Percentiles rank a stretch among this genome's conserved stretches.
Evolutionary conservation across 2,329 filamentous ascomycete species (phyloP).

Genomic region (Fusarium begoniae): DNA sequence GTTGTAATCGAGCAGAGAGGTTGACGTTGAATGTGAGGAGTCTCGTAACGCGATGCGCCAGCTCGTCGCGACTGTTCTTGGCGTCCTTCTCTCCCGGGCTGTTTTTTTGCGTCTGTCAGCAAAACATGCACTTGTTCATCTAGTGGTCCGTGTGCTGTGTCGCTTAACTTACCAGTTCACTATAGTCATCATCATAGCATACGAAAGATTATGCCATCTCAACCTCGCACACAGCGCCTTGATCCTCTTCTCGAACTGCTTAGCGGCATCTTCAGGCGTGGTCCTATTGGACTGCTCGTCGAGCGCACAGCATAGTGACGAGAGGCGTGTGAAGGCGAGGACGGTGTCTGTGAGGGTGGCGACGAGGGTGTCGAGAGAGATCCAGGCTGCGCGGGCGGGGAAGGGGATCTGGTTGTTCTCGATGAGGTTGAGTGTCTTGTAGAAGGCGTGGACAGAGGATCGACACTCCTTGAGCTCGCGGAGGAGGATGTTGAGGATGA

Average conservation of each 20-base stretch:
- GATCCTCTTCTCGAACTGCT: conserved; percentile 41
- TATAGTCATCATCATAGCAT: conserved; percentile 52
- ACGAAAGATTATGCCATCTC: conserved; percentile 51
- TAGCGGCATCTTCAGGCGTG: conserved; percentile 26
- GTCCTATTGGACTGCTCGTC: conserved; percentile 35
- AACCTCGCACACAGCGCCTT: conserved; percentile 46
- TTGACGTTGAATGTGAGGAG: conserved; percentile 48
- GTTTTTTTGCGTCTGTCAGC: neutral
- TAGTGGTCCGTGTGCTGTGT: conserved; percentile 1
- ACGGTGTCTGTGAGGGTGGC: conserved; percentile 50
- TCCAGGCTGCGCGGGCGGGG: conserved; percentile 49
- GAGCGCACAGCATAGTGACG: conserved; percentile 42
- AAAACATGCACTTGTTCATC: neutral
- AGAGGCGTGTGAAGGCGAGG: conserved; percentile 48
- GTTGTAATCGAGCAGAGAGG: conserved; percentile 47
- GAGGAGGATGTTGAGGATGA: conserved; percentile 44
- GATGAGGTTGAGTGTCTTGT: conserved; percentile 48
- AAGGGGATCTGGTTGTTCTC: conserved; percentile 47
- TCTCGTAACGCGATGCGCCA: conserved; percentile 47
- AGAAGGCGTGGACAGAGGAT: conserved; percentile 49
- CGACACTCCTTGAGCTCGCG: conserved; percentile 51
- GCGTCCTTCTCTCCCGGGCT: conserved; percentile 50
- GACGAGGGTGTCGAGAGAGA: conserved; percentile 47
- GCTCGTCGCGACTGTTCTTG: conserved; percentile 47
- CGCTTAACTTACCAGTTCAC: conserved; percentile 47